Percentiles rank a stretch among this genome's conserved stretches.
phyloP scores from a whole-genome alignment of 2,329 filamentous ascomycete species.

The Epichloe typhina region DNA sequence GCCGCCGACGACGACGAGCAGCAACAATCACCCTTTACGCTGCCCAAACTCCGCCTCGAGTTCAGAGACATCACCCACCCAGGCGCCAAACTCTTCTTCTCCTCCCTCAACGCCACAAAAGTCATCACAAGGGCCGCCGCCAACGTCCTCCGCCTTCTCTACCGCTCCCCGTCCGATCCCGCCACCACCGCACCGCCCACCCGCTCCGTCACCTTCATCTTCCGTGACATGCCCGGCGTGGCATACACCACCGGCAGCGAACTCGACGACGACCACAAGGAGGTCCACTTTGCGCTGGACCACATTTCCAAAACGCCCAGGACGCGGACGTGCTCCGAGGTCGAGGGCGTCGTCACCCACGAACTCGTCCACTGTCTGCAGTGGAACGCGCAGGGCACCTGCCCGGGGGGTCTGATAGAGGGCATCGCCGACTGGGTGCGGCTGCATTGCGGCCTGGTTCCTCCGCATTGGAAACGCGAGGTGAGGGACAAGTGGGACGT shows the following conservation, averaged over 20 bases:
- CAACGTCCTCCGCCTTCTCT: conserved; percentile 61
- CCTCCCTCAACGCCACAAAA: conserved; percentile 45
- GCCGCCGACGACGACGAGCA: neutral
- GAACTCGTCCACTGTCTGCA: conserved; percentile 95
- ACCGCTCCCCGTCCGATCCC: conserved; percentile 33
- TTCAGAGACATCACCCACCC: conserved; percentile 44
- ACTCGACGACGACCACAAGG: conserved; percentile 76
- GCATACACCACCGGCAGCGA: conserved; percentile 77
- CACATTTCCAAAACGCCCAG: conserved; percentile 49
- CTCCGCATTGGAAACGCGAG: conserved; percentile 70
- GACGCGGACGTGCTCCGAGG: conserved; percentile 42
- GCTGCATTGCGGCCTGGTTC: conserved; percentile 55
- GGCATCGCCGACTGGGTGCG: conserved; percentile 91
- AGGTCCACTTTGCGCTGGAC: conserved; percentile 73
- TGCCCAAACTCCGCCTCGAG: conserved; percentile 46
- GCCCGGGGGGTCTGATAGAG: conserved; percentile 74
- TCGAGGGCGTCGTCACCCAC: conserved; percentile 74
- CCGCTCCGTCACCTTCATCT: conserved; percentile 71
- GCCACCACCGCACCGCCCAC: conserved; percentile 44
- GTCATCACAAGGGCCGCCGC: conserved; percentile 50
- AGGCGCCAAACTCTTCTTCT: conserved; percentile 55
- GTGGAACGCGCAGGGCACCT: conserved; percentile 49
- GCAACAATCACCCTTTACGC: conserved; percentile 18
- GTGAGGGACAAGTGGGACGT: conserved; percentile 58
- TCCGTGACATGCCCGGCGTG: conserved; percentile 69